Evolutionary conservation across 164 flowering plant genomes (phyloP).

Genomic region (Cinnamomum chago): DNA sequence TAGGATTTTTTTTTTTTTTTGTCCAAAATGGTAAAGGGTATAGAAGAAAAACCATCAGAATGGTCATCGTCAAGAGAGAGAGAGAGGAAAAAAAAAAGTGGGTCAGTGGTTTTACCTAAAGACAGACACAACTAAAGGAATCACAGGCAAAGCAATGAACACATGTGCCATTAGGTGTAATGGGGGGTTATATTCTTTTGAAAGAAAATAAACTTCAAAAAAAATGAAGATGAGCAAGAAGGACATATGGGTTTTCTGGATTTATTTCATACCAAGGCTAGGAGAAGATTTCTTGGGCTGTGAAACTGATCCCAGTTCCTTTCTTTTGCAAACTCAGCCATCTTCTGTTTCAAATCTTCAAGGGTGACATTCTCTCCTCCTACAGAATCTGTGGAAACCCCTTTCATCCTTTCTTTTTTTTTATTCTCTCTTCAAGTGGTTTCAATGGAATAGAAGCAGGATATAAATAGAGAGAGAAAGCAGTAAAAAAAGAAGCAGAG

Average conservation of each 20-base stretch:
- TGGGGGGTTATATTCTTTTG: not conserved
- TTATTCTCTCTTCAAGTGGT: not conserved
- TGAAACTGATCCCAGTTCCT: constrained; percentile 29
- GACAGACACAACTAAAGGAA: not conserved
- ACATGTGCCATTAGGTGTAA: not conserved
- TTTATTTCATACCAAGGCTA: constrained; percentile 15
- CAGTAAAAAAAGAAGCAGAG: not conserved
- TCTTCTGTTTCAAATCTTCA: constrained; percentile 20
- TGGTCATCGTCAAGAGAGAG: not conserved
- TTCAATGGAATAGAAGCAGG: not conserved
- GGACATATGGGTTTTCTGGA: not conserved
- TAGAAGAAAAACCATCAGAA: too few species aligned
- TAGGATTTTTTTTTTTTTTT: not conserved
- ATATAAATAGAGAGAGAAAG: too few species aligned
- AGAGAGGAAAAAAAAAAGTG: not conserved
- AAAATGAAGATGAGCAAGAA: not conserved
- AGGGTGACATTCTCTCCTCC: constrained; percentile 15
- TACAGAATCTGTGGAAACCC: constrained; percentile 2
- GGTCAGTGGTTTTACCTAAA: not conserved
- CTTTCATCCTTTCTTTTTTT: constrained; percentile 14
- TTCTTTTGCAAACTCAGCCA: constrained; percentile 26
- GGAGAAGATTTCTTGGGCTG: constrained; percentile 26
- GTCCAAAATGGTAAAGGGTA: too few species aligned
- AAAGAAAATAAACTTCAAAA: not conserved
- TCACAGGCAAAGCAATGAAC: not conserved